Conservation (phyloP, 768 basidiomycete genomes). For the Phylloporus sp. region DNA sequence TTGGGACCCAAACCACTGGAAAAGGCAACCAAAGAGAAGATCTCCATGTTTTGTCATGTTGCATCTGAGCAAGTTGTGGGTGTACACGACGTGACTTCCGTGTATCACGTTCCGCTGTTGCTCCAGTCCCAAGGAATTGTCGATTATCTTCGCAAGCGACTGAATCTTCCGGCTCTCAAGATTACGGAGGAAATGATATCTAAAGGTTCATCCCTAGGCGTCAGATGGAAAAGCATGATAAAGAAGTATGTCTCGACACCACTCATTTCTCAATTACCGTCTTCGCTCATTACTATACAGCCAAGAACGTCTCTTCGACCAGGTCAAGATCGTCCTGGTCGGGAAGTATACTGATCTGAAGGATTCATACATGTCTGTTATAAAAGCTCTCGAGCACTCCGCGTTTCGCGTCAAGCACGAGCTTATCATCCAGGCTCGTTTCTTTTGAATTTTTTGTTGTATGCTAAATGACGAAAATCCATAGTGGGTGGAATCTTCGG, state of each 20-base stretch:
- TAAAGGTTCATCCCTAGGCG: slow-evolving; percentile 60
- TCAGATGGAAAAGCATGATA: slow-evolving; percentile 81
- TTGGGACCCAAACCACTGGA: slow-evolving; percentile 77
- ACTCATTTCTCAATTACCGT: background rate
- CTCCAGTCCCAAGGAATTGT: slow-evolving; percentile 91
- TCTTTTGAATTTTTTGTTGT: background rate
- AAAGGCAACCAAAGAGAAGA: slow-evolving; percentile 85
- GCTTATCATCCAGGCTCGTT: slow-evolving; percentile 68
- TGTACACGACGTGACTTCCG: slow-evolving; percentile 92
- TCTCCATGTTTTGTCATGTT: slow-evolving; percentile 99
- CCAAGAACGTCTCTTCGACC: slow-evolving; percentile 90
- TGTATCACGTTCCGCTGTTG: slow-evolving; percentile 94
- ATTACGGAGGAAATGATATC: slow-evolving; percentile 53
- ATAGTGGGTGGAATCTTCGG: slow-evolving; percentile 95
- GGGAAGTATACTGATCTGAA: slow-evolving; percentile 97
- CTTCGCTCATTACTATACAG: slow-evolving; percentile 37
- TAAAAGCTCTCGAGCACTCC: slow-evolving; percentile 94
- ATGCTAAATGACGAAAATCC: slow-evolving; percentile 4
- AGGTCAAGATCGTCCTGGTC: slow-evolving; percentile 84
- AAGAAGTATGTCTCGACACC: slow-evolving; percentile 49
- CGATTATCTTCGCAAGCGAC: slow-evolving; percentile 71
- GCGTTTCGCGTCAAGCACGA: slow-evolving; percentile 88
- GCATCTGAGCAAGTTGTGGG: slow-evolving; percentile 84
- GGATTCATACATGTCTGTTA: slow-evolving; percentile 98
- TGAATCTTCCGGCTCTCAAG: slow-evolving; percentile 60